Conservation (phyloP, 345 rosid genomes). For the Arabis hirsuta region DNA sequence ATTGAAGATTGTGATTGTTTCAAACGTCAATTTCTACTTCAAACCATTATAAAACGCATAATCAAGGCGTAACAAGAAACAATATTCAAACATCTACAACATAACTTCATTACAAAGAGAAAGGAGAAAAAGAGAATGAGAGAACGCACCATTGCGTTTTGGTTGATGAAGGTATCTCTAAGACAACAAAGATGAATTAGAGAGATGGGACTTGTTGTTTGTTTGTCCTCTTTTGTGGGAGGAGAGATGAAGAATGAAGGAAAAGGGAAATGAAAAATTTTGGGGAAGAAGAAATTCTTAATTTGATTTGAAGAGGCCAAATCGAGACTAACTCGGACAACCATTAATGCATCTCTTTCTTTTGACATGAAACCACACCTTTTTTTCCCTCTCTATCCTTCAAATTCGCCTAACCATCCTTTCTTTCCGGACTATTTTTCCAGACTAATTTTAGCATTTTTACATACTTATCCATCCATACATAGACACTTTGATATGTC, state of each 20-base stretch:
- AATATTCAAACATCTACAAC: constrained; percentile 9
- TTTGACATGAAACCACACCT: constrained; percentile 31
- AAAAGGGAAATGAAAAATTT: constrained; percentile 37
- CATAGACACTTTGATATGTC: background rate
- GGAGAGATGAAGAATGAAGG: constrained; percentile 44
- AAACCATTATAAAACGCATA: background rate
- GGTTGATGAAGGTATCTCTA: constrained; percentile 23
- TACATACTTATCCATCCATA: constrained; percentile 14
- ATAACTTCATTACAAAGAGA: background rate
- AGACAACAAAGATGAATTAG: constrained; percentile 20
- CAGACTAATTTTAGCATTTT: constrained; percentile 33
- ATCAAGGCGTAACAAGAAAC: background rate
- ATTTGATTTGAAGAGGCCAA: constrained; percentile 46
- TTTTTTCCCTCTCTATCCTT: constrained; percentile 32
- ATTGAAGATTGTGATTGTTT: too few species aligned
- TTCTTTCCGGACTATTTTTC: background rate
- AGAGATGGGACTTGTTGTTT: constrained; percentile 10
- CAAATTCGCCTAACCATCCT: constrained; percentile 35
- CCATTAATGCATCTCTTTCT: constrained; percentile 11
- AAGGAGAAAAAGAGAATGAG: background rate
- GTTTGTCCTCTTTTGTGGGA: constrained; percentile 36
- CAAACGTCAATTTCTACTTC: too few species aligned
- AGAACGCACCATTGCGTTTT: constrained; percentile 45
- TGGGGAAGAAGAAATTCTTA: constrained; percentile 56
- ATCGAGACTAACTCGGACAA: constrained; percentile 46